A percentile compares a stretch with the other conserved stretches of the same genome.
Conservation (phyloP, 306 rosid species). For the Acacia crassicarpa region DNA sequence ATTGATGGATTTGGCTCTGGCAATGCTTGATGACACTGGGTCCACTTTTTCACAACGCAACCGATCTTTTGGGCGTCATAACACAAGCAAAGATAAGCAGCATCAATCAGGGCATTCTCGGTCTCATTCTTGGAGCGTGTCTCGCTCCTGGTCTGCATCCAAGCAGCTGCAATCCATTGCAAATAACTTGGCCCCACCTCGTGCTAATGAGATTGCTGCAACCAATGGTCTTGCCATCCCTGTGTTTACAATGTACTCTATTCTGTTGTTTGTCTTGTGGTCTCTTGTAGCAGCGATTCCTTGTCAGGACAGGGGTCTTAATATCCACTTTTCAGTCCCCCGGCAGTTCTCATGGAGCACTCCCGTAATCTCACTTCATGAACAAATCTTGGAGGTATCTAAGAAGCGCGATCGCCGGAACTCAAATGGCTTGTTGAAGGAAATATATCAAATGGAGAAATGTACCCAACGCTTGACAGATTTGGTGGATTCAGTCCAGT, state of each 20-base stretch:
- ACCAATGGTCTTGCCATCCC: constrained; percentile 65
- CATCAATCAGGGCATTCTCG: constrained; percentile 71
- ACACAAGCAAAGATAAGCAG: constrained; percentile 53
- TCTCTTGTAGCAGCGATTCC: constrained; percentile 90
- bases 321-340: constrained; percentile 66
- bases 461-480: constrained; percentile 69
- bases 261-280: constrained; percentile 75
- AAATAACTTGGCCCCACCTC: constrained; percentile 68
- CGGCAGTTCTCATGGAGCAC: constrained; percentile 72
- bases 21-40: constrained; percentile 73
- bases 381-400: constrained; percentile 77
- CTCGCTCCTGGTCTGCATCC: constrained; percentile 90
- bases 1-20: constrained; percentile 68
- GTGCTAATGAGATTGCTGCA: constrained; percentile 63
- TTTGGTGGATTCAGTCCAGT: constrained; percentile 69
- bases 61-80: constrained; percentile 76
- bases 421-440: constrained; percentile 77
- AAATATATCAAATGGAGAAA: constrained; percentile 76
- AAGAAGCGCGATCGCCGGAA: constrained; percentile 76
- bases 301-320: constrained; percentile 83
- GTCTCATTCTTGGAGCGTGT: constrained; percentile 95
- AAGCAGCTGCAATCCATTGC: constrained; percentile 88
- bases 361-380: constrained; percentile 55
- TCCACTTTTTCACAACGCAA: constrained; percentile 63
- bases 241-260: constrained; percentile 72